These are phyloP conservation scores for Aspergillus aculeatus DNA, from an alignment of 2,329 filamentous ascomycete species.

Conservation along the genomic window DNA sequence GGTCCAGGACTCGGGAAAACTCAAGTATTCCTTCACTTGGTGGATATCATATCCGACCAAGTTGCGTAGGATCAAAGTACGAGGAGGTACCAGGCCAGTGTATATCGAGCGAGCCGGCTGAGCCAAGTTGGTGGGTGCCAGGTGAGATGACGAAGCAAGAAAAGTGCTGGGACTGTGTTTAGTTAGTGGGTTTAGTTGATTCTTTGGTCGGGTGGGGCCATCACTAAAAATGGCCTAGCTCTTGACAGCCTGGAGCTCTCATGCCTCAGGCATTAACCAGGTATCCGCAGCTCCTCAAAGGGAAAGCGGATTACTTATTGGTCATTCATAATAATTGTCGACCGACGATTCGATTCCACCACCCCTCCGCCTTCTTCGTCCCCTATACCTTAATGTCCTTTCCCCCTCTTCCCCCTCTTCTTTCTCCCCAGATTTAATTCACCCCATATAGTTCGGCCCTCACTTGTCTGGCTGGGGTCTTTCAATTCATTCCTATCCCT, in stretches of 20 bases:
- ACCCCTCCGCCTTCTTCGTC: constrained; percentile 2
- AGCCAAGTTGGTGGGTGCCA: background rate
- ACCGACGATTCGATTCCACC: constrained; percentile 3
- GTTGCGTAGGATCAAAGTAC: no score
- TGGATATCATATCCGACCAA: no score
- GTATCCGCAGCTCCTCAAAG: background rate
- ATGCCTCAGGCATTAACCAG: background rate
- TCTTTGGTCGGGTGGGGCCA: background rate
- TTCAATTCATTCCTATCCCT: background rate
- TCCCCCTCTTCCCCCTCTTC: background rate
- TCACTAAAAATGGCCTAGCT: background rate
- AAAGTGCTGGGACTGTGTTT: background rate
- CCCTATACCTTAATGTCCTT: background rate
- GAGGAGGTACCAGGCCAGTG: no score
- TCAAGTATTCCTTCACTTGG: no score
- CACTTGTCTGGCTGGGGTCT: background rate
- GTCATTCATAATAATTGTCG: constrained; percentile 7
- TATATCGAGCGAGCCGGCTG: no score
- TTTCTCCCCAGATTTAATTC: background rate
- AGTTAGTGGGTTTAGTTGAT: background rate
- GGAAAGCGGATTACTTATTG: constrained; percentile 6
- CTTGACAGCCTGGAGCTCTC: background rate
- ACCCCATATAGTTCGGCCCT: background rate
- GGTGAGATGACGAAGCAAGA: background rate
- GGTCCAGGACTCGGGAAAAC: no score